These are phyloP conservation scores for Haplosporangium gracile DNA, from an alignment of 192 early-diverging fungal genomes.

Conservation along the genomic window DNA sequence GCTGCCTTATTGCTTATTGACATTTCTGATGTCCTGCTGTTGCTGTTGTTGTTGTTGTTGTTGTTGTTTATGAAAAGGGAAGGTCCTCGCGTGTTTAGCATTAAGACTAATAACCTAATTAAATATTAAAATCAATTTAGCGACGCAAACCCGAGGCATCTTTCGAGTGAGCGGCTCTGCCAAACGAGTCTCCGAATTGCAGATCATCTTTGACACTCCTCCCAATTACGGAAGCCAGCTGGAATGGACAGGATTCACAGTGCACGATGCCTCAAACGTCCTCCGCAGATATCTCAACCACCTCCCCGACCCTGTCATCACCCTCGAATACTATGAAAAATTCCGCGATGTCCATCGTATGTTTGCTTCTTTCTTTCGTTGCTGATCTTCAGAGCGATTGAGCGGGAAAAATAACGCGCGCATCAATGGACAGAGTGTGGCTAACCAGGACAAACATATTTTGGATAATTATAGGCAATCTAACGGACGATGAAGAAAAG, in stretches of 20 bases:
- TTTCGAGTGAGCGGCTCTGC: conserved; percentile 83
- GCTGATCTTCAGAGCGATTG: neutral
- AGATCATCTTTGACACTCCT: conserved; percentile 75
- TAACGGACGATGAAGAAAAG: conserved; percentile 47
- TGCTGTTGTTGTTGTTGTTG: neutral
- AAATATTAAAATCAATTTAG: conserved; percentile 29
- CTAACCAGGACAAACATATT: neutral
- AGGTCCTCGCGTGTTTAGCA: neutral
- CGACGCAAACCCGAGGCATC: conserved; percentile 73
- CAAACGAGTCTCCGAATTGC: conserved; percentile 77
- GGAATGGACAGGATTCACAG: conserved; percentile 76
- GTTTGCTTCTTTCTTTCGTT: neutral
- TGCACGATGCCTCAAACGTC: conserved; percentile 85
- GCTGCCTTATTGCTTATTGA: neutral
- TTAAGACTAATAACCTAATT: neutral
- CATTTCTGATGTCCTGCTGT: neutral
- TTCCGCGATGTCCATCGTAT: conserved; percentile 76
- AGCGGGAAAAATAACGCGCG: neutral
- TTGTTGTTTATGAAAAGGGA: neutral
- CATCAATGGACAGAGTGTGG: neutral
- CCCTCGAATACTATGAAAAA: conserved; percentile 71
- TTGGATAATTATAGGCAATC: conserved; percentile 44
- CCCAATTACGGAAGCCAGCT: conserved; percentile 73
- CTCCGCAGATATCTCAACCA: conserved; percentile 78
- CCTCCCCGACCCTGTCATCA: conserved; percentile 82